Conservation (phyloP, 2,329 filamentous ascomycete genomes). For the Phaeoacremonium minimum region DNA sequence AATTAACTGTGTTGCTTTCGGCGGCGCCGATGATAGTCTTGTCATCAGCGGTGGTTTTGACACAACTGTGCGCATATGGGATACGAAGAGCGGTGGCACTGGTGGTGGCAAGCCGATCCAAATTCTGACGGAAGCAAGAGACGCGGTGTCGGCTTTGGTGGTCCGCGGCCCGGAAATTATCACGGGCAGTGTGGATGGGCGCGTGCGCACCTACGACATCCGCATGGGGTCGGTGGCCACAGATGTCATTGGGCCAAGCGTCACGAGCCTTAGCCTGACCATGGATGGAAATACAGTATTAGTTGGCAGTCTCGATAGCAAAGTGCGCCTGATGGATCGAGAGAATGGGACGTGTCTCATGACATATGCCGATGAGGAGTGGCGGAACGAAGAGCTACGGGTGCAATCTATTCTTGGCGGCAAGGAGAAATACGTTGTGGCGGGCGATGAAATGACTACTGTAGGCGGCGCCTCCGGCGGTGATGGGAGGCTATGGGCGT, state of each 20-base stretch:
- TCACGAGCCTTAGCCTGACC: constrained; percentile 73
- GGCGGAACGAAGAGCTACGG: constrained; percentile 66
- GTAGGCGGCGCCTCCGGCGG: constrained; percentile 15
- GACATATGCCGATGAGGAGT: constrained; percentile 56
- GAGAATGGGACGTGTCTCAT: constrained; percentile 68
- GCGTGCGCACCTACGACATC: constrained; percentile 77
- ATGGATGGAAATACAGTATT: constrained; percentile 71
- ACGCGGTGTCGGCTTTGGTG: constrained; percentile 54
- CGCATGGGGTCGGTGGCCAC: constrained; percentile 66
- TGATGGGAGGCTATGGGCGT: constrained; percentile 64
- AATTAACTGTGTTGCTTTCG: constrained; percentile 77
- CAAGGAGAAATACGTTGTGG: constrained; percentile 73
- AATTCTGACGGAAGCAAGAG: constrained; percentile 67
- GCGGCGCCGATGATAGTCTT: constrained; percentile 68
- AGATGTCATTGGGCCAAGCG: constrained; percentile 65
- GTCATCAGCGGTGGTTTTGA: constrained; percentile 73
- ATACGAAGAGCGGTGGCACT: constrained; percentile 45
- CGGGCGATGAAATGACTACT: constrained; percentile 66
- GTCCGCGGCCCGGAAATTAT: constrained; percentile 56
- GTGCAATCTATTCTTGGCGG: constrained; percentile 72
- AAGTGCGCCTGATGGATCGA: constrained; percentile 77
- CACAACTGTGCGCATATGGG: constrained; percentile 73
- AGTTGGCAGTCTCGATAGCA: constrained; percentile 71
- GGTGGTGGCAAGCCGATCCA: constrained; percentile 60
- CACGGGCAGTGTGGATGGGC: constrained; percentile 78